Conservation (phyloP, 192 early-diverging fungal species). For the Diversispora epigaea region DNA sequence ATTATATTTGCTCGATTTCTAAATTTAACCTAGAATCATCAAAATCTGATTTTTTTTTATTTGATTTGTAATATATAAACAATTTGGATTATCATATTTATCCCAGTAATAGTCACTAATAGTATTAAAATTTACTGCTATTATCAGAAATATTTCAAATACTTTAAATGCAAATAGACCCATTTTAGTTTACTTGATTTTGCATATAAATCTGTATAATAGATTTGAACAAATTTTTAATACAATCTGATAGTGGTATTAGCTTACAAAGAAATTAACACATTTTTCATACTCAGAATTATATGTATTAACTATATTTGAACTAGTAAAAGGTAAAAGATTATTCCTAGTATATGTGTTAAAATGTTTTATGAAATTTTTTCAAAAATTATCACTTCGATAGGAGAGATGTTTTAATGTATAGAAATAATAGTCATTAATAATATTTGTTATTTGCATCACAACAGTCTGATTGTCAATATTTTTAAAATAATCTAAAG, state of each 20-base stretch:
- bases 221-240: background rate
- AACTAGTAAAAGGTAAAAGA: too few relatives aligned
- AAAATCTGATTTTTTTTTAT: too few relatives aligned
- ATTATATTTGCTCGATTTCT: too few relatives aligned
- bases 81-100: slow-evolving; percentile 5
- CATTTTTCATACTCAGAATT: background rate
- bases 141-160: background rate
- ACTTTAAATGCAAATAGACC: background rate
- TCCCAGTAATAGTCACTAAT: slow-evolving; percentile 5
- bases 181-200: background rate
- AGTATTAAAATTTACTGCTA: slow-evolving; percentile 8
- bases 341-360: background rate
- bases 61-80: background rate
- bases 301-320: background rate
- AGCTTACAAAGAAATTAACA: background rate
- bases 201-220: background rate
- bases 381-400: background rate
- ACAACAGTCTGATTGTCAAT: background rate
- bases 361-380: background rate
- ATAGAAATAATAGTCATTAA: slow-evolving; percentile 21
- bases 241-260: background rate
- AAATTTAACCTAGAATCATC: too few relatives aligned
- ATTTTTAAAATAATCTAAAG: background rate
- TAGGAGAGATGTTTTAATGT: background rate
- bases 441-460: background rate